These are phyloP conservation scores for Linanthus parryae DNA, from an alignment of 148 eudicot species.

Conservation along the genomic window DNA sequence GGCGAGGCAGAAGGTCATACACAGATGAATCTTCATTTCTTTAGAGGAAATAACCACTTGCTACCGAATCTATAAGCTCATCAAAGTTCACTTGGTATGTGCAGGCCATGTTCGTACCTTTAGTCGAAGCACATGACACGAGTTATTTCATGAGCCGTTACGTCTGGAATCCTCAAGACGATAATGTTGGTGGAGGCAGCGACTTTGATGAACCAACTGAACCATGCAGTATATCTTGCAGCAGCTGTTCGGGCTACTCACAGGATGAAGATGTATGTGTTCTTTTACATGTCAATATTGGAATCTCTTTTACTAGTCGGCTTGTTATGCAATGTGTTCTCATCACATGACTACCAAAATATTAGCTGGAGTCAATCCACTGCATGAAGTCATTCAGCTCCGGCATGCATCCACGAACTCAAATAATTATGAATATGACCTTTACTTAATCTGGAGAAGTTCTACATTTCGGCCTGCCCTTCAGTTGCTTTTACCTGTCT, in stretches of 20 bases:
- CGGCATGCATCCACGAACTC: too few species aligned
- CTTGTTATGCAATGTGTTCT: too few species aligned
- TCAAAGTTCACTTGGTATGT: conserved; percentile 7
- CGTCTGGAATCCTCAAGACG: conserved; percentile 94
- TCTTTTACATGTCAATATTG: not conserved
- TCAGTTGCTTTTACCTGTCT: too few species aligned
- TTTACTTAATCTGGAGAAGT: too few species aligned
- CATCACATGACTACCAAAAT: too few species aligned
- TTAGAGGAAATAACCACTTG: not conserved
- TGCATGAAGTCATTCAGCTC: too few species aligned
- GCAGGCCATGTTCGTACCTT: conserved; percentile 94
- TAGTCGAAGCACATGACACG: conserved; percentile 88
- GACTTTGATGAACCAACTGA: conserved; percentile 88
- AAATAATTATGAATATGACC: too few species aligned
- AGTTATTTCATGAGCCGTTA: conserved; percentile 98
- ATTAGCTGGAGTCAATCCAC: too few species aligned
- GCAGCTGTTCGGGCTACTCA: conserved; percentile 72
- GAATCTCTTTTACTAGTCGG: too few species aligned
- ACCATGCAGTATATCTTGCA: conserved; percentile 62
- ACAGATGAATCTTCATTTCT: conserved; percentile 4
- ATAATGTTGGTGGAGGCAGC: conserved; percentile 72
- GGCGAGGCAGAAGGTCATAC: conserved; percentile 82
- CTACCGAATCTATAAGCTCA: conserved; percentile 6
- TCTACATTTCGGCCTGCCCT: too few species aligned
- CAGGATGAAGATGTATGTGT: conserved; percentile 82